phyloP scores from a whole-genome alignment of 202 grass and related monocot species.

The Sporobolus alterniflorus region DNA sequence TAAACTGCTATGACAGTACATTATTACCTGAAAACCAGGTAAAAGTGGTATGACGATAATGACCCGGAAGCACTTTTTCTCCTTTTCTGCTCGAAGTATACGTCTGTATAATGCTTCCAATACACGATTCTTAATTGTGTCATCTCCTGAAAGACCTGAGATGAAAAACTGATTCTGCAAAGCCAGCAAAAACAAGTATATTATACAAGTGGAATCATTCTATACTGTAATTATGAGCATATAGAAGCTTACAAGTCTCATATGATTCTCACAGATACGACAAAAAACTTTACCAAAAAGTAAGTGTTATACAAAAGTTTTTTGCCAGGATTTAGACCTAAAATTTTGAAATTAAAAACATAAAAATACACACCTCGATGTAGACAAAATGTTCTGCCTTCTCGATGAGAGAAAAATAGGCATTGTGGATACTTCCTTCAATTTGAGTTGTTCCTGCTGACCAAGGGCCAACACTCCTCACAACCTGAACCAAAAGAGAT shows the following conservation, averaged over 20 bases:
- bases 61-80: conserved; percentile 66
- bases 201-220: conserved; percentile 8
- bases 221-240: conserved; percentile 12
- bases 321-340: background rate
- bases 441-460: conserved; percentile 84
- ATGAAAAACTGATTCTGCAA: conserved; percentile 96
- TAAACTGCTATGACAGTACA: background rate
- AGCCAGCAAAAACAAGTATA: conserved; percentile 4
- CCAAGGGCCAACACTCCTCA: conserved; percentile 82
- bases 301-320: background rate
- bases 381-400: conserved; percentile 90
- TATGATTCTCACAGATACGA: conserved; percentile 8
- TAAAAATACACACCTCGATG: conserved; percentile 58
- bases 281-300: background rate
- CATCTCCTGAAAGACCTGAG: conserved; percentile 82
- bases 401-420: conserved; percentile 83
- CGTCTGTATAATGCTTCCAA: conserved; percentile 85
- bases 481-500: conserved; percentile 51
- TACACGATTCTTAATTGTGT: conserved; percentile 81
- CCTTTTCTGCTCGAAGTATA: conserved; percentile 73
- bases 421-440: conserved; percentile 91
- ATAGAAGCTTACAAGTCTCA: background rate
- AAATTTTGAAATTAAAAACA: conserved; percentile 1
- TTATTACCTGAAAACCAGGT: conserved; percentile 86
- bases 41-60: conserved; percentile 85